Conservation (phyloP, 2,329 filamentous ascomycete species). For the Ophiosphaerella korrae region DNA sequence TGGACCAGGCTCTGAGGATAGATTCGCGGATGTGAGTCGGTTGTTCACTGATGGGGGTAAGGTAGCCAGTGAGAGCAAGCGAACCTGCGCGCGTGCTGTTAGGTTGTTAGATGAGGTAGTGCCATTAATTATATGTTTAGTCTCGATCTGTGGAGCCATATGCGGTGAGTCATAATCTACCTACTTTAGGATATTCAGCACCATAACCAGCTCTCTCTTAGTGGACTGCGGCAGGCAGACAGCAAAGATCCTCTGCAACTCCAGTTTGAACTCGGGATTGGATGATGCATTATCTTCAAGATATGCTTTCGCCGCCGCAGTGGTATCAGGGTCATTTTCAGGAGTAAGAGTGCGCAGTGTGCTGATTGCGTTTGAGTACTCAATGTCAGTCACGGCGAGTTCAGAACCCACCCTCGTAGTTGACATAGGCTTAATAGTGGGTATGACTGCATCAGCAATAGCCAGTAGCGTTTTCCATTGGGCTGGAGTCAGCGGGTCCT, state of each 20-base stretch:
- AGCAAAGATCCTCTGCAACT: conserved; percentile 56
- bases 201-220: conserved; percentile 55
- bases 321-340: conserved; percentile 36
- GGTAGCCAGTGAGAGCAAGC: conserved; percentile 70
- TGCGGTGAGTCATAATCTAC: conserved; percentile 11
- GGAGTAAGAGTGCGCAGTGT: conserved; percentile 35
- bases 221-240: conserved; percentile 56
- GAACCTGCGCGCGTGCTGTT: conserved; percentile 66
- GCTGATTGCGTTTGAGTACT: conserved; percentile 55
- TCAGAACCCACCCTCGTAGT: conserved; percentile 46
- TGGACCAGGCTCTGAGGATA: conserved; percentile 68
- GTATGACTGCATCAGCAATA: conserved; percentile 63
- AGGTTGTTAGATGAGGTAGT: background rate
- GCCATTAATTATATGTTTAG: no score
- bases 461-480: conserved; percentile 66
- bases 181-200: conserved; percentile 61
- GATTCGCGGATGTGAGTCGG: conserved; percentile 64
- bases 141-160: no score
- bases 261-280: conserved; percentile 59
- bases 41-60: conserved; percentile 66
- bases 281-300: conserved; percentile 59
- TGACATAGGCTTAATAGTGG: conserved; percentile 58
- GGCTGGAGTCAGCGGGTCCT: conserved; percentile 56
- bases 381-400: conserved; percentile 55
- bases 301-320: conserved; percentile 57